phyloP scores from a whole-genome alignment of 805 yeast genomes.

The Saccharomycopsis javanensis region DNA sequence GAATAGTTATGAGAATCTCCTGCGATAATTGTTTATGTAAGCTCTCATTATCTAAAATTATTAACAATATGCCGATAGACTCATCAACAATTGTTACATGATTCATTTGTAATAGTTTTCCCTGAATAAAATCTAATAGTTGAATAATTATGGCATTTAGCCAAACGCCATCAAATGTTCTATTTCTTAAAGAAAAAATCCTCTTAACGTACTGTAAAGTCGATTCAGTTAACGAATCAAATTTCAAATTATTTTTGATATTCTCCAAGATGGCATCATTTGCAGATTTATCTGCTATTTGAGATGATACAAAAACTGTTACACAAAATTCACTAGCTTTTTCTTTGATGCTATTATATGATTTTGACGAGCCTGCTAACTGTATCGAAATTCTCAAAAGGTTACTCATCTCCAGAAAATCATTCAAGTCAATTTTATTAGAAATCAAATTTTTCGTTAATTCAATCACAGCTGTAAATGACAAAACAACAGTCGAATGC shows the following conservation, averaged over 20 bases:
- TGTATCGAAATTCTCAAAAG: conserved; percentile 6
- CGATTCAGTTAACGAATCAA: conserved; percentile 11
- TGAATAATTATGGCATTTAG: conserved; percentile 1
- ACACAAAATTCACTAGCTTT: conserved; percentile 6
- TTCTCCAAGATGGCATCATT: conserved; percentile 1
- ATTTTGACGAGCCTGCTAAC: conserved; percentile 5
- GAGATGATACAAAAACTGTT: neutral
- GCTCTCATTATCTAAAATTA: neutral
- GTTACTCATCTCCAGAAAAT: neutral
- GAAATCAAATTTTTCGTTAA: conserved; percentile 6
- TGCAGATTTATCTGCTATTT: neutral
- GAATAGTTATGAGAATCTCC: neutral
- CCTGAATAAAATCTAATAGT: conserved; percentile 3
- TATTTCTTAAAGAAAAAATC: neutral
- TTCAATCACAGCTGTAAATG: conserved; percentile 1
- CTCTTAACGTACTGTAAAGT: neutral
- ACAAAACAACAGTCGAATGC: conserved; percentile 1
- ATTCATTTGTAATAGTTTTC: neutral
- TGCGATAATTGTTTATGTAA: neutral
- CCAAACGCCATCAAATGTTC: neutral
- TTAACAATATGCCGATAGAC: neutral
- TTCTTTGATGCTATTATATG: conserved; percentile 17
- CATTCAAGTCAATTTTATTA: conserved; percentile 1
- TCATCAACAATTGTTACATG: conserved; percentile 1
- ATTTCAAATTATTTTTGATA: conserved; percentile 3